Conservation (phyloP, 768 basidiomycete species). For the Leucogyrophana mollusca region DNA sequence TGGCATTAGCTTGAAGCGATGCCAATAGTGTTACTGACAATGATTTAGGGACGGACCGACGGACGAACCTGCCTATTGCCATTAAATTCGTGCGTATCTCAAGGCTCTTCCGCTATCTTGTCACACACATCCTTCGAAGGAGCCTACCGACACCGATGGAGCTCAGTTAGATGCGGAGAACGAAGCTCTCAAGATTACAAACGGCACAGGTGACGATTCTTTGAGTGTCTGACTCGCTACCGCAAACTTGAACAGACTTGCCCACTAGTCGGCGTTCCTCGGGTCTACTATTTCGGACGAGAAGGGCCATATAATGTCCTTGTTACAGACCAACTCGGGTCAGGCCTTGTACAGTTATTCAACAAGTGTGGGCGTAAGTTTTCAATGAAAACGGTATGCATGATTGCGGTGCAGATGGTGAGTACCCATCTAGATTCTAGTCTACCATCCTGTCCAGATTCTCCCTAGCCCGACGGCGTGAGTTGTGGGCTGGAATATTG, state of each 20-base stretch:
- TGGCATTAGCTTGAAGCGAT: slow-evolving; percentile 4
- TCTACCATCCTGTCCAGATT: too few relatives aligned
- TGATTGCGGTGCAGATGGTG: slow-evolving; percentile 99
- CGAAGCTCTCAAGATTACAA: slow-evolving; percentile 92
- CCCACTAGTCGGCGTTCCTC: slow-evolving; percentile 84
- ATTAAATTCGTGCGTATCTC: slow-evolving; percentile 85
- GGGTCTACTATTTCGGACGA: slow-evolving; percentile 98
- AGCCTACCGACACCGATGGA: slow-evolving; percentile 95
- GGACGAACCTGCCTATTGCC: slow-evolving; percentile 85
- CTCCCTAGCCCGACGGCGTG: too few relatives aligned
- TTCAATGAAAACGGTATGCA: slow-evolving; percentile 95
- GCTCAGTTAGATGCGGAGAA: slow-evolving; percentile 98
- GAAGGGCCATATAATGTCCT: slow-evolving; percentile 97
- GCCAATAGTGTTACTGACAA: slow-evolving; percentile 12
- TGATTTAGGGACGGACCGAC: slow-evolving; percentile 73
- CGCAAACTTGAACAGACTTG: slow-evolving; percentile 9
- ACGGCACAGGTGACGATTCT: slow-evolving; percentile 74
- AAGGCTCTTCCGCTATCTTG: slow-evolving; percentile 4
- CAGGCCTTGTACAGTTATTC: slow-evolving; percentile 95
- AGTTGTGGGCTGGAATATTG: too few relatives aligned
- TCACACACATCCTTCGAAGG: slow-evolving; percentile 41
- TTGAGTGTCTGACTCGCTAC: slow-evolving; percentile 2
- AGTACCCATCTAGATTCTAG: slow-evolving; percentile 22
- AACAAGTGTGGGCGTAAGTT: slow-evolving; percentile 99
- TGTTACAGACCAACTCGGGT: slow-evolving; percentile 94